These are phyloP conservation scores for Starmerella bacillaris DNA, from an alignment of 805 yeast species.

Conservation along the genomic window DNA sequence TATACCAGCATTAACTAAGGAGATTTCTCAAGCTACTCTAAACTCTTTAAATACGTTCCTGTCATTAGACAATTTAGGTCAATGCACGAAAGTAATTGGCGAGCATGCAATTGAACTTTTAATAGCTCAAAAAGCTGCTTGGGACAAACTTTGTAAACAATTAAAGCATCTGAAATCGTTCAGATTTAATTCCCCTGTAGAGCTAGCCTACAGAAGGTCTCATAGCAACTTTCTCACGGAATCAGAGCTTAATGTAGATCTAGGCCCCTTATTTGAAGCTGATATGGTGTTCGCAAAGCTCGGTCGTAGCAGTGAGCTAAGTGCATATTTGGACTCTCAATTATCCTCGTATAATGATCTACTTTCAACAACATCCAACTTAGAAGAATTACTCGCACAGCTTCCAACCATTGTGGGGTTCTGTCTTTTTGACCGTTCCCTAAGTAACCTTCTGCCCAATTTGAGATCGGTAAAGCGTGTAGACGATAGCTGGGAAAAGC, in stretches of 20 bases:
- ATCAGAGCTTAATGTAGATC: constrained; percentile 32
- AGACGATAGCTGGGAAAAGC: constrained; percentile 62
- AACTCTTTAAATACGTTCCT: constrained; percentile 46
- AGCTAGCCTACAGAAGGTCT: constrained; percentile 51
- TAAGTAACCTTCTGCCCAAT: constrained; percentile 41
- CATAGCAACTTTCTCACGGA: constrained; percentile 30
- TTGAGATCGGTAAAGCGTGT: constrained; percentile 44
- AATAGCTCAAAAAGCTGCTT: constrained; percentile 36
- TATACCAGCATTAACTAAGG: constrained; percentile 53
- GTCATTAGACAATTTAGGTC: constrained; percentile 22
- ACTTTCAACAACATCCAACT: constrained; percentile 31
- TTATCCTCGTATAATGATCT: constrained; percentile 52
- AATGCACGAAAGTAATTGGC: constrained; percentile 35
- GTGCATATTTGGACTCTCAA: constrained; percentile 44
- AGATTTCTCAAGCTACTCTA: constrained; percentile 55
- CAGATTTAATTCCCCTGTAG: constrained; percentile 75
- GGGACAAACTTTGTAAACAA: constrained; percentile 34
- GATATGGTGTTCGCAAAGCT: constrained; percentile 63
- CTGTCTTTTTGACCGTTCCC: constrained; percentile 52
- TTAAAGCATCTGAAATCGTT: constrained; percentile 34
- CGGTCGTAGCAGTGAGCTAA: constrained; percentile 43
- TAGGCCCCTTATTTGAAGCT: constrained; percentile 67
- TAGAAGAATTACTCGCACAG: constrained; percentile 22
- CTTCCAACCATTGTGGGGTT: constrained; percentile 48
- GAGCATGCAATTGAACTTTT: constrained; percentile 37